phyloP scores from a whole-genome alignment of 2,329 filamentous ascomycete species.

The Aspergillus amoenus region DNA sequence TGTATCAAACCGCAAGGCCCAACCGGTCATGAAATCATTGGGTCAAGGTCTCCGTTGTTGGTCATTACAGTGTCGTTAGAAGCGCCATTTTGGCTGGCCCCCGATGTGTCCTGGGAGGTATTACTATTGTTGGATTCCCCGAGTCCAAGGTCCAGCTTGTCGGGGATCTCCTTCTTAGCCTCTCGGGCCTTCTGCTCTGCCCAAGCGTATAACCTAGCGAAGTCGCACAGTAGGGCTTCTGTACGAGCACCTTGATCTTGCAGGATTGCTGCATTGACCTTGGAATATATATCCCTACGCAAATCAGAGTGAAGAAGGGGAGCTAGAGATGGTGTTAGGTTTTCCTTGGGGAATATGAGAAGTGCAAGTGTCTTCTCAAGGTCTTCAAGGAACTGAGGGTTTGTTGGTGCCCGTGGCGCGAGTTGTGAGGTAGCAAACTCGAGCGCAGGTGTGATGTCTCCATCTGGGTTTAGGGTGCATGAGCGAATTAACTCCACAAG shows the following conservation, averaged over 20 bases:
- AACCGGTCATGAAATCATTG: conserved; percentile 39
- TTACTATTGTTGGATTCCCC: conserved; percentile 30
- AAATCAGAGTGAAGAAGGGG: conserved; percentile 76
- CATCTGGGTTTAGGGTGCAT: conserved; percentile 64
- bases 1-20: conserved; percentile 2
- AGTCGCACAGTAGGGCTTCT: conserved; percentile 77
- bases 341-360: conserved; percentile 81
- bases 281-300: conserved; percentile 77
- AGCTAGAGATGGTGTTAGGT: conserved; percentile 71
- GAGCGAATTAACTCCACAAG: conserved; percentile 87
- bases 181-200: conserved; percentile 63
- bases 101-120: conserved; percentile 18
- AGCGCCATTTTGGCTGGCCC: conserved; percentile 27
- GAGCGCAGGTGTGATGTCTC: conserved; percentile 76
- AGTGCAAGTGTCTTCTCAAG: conserved; percentile 92
- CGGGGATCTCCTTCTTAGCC: conserved; percentile 47
- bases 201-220: conserved; percentile 83
- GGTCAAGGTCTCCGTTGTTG: conserved; percentile 41
- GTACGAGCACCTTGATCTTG: conserved; percentile 68
- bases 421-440: conserved; percentile 86
- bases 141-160: conserved; percentile 47
- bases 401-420: conserved; percentile 80
- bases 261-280: conserved; percentile 87
- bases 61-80: conserved; percentile 42
- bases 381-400: conserved; percentile 77